Percentiles rank a stretch among this genome's conserved stretches.
phyloP scores from a whole-genome alignment of 371 early-diverging fungal species.

The Mortierella sp. region DNA sequence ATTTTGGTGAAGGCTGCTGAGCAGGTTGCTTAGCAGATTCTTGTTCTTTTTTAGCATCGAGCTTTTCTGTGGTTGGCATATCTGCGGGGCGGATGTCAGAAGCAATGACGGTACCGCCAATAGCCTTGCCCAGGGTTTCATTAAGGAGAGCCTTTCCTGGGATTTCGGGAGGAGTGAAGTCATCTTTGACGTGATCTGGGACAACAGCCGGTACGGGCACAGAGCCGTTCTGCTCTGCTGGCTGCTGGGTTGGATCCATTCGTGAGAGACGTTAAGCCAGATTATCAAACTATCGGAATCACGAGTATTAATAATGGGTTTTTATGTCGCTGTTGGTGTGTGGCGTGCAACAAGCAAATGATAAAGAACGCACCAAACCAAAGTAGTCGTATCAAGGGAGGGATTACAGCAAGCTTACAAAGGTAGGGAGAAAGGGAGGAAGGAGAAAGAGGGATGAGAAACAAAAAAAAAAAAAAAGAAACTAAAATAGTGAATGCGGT shows the following conservation, averaged over 20 bases:
- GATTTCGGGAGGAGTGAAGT: constrained; percentile 24
- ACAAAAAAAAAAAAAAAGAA: not conserved
- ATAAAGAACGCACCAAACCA: no score
- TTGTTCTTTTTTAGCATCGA: constrained; percentile 23
- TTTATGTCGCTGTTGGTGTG: no score
- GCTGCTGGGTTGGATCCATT: constrained; percentile 41
- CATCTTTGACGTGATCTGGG: constrained; percentile 21
- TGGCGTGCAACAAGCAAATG: not conserved
- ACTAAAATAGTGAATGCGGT: not conserved
- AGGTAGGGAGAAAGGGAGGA: not conserved
- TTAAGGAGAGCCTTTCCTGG: constrained; percentile 34
- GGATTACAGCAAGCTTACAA: not conserved
- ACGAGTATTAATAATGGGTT: no score
- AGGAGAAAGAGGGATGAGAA: not conserved
- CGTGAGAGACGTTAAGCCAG: constrained; percentile 9
- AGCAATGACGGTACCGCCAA: constrained; percentile 48
- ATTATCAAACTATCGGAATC: not conserved
- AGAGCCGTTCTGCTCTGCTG: constrained; percentile 19
- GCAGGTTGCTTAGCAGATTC: not conserved
- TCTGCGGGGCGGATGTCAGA: constrained; percentile 44
- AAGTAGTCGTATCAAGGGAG: no score
- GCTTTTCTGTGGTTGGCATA: constrained; percentile 24
- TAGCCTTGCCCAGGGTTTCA: constrained; percentile 39
- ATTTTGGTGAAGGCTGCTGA: not conserved
- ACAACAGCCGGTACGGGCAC: constrained; percentile 9